Evolutionary conservation across 2,329 filamentous ascomycete genomes (phyloP).

Genomic region (Ophiostoma triangulosporum): DNA sequence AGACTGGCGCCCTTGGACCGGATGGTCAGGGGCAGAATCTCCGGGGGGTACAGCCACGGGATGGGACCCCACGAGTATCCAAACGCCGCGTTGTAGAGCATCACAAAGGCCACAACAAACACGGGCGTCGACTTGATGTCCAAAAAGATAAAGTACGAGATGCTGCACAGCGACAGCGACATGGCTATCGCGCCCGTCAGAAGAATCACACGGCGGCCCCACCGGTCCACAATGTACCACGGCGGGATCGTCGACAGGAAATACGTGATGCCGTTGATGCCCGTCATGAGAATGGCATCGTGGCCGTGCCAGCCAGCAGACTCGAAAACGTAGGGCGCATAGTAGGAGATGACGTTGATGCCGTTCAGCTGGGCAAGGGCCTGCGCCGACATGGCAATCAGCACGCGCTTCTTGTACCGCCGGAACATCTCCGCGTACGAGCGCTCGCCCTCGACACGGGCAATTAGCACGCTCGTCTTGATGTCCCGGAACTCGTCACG

Average conservation of each 20-base stretch:
- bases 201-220: conserved; percentile 79
- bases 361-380: conserved; percentile 92
- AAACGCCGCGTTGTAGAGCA: conserved; percentile 97
- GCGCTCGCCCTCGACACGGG: conserved; percentile 89
- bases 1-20: conserved; percentile 93
- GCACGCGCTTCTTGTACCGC: conserved; percentile 79
- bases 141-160: conserved; percentile 92
- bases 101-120: conserved; percentile 85
- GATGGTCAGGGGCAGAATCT: conserved; percentile 92
- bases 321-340: conserved; percentile 91
- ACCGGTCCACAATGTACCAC: conserved; percentile 91
- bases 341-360: conserved; percentile 99
- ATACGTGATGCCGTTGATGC: conserved; percentile 82
- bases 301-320: conserved; percentile 91
- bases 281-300: conserved; percentile 89
- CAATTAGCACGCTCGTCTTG: conserved; percentile 91
- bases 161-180: conserved; percentile 73
- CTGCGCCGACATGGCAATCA: conserved; percentile 98
- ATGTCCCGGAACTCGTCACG: conserved; percentile 96
- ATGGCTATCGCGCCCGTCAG: conserved; percentile 82
- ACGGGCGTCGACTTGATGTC: conserved; percentile 66
- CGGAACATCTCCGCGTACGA: conserved; percentile 90
- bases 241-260: conserved; percentile 84
- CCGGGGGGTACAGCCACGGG: conserved; percentile 96
- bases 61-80: conserved; percentile 94